A percentile compares a stretch with the other conserved stretches of the same genome.
These are phyloP conservation scores for Aristolochia fimbriata DNA, from an alignment of 164 flowering plant species.

Conservation along the genomic window DNA sequence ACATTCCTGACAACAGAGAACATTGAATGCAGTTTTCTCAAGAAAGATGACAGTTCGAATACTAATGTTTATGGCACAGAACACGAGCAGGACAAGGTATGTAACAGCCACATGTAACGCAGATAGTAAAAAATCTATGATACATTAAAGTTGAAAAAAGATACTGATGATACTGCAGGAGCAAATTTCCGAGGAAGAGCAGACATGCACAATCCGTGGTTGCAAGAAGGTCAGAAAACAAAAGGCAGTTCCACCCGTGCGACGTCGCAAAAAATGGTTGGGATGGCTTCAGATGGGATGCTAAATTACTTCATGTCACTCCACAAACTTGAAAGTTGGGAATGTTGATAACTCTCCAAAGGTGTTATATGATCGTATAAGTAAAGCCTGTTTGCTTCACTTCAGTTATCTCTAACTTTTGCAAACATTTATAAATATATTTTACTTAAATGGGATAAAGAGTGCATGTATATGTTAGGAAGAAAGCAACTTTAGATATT, in stretches of 20 bases:
- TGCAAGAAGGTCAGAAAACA: conserved; percentile 2
- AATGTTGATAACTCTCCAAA: not conserved
- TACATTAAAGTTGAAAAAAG: not conserved
- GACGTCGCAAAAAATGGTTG: conserved; percentile 1
- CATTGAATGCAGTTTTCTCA: not conserved
- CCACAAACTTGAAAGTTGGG: not conserved
- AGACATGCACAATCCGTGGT: not conserved
- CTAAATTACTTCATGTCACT: not conserved
- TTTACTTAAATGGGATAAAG: too few relatives aligned
- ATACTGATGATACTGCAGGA: conserved; percentile 1
- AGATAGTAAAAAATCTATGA: not conserved
- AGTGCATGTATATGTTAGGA: too few relatives aligned
- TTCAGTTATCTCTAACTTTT: not conserved
- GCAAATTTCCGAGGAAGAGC: not conserved
- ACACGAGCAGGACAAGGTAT: not conserved
- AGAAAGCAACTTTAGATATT: too few relatives aligned
- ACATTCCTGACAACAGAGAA: conserved; percentile 14
- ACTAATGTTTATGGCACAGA: not conserved
- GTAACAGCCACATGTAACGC: not conserved
- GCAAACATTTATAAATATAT: too few relatives aligned
- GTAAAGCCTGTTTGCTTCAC: not conserved
- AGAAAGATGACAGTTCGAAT: not conserved
- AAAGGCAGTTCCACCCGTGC: too few relatives aligned
- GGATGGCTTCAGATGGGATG: conserved; percentile 7
- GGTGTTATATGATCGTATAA: not conserved